phyloP scores from a whole-genome alignment of 306 rosid species.

The Rosa multiflora region DNA sequence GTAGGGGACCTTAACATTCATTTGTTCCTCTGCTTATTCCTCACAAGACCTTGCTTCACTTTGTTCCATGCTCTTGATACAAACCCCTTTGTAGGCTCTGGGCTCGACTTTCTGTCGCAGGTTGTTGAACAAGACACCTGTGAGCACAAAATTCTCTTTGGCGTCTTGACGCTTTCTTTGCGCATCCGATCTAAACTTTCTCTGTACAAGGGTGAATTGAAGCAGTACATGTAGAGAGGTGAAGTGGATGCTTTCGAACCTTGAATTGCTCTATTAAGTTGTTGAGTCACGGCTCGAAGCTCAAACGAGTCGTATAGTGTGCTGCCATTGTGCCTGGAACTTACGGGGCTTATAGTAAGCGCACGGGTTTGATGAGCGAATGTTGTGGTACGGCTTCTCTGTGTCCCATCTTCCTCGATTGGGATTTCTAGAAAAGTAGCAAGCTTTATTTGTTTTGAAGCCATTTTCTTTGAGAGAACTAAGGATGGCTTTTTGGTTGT shows the following conservation, averaged over 20 bases:
- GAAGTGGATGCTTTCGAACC: conserved; percentile 34
- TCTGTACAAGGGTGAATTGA: conserved; percentile 39
- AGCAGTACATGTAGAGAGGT: conserved; percentile 25
- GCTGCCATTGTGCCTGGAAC: conserved; percentile 47
- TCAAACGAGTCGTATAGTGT: conserved; percentile 60
- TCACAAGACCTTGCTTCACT: conserved; percentile 49
- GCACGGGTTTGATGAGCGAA: neutral
- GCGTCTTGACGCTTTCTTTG: conserved; percentile 26
- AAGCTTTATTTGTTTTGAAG: conserved; percentile 20
- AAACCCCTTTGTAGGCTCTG: conserved; percentile 30
- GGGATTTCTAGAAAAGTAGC: conserved; percentile 38
- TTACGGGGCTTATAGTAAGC: conserved; percentile 17
- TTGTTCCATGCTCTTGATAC: conserved; percentile 55
- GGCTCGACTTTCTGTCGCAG: conserved; percentile 17
- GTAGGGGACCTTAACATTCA: conserved; percentile 5
- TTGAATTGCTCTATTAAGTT: conserved; percentile 55
- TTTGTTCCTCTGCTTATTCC: conserved; percentile 27
- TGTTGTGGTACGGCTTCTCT: neutral
- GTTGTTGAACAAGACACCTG: neutral
- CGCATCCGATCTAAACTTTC: conserved; percentile 34
- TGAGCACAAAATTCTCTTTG: conserved; percentile 39
- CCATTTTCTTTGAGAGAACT: conserved; percentile 13
- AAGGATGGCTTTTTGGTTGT: conserved; percentile 21
- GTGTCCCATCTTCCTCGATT: conserved; percentile 21
- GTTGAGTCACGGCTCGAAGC: conserved; percentile 49